Percentiles rank a stretch among this genome's conserved stretches.
phyloP scores from a whole-genome alignment of 2,329 filamentous ascomycete genomes.

The Beauveria rudraprayagi region DNA sequence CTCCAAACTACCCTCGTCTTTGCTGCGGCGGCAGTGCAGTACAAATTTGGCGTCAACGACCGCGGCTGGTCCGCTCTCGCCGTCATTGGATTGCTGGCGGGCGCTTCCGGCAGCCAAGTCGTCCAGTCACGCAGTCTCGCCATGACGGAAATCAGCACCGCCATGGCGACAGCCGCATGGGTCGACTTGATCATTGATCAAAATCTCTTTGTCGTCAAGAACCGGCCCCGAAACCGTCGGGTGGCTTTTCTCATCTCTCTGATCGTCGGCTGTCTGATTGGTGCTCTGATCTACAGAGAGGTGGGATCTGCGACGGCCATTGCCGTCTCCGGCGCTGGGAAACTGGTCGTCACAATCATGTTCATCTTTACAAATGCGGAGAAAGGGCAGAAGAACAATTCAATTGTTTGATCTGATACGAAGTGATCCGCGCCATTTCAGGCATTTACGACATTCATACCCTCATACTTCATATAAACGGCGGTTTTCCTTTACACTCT shows the following conservation, averaged over 20 bases:
- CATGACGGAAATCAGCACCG: constrained; percentile 55
- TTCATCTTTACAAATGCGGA: constrained; percentile 35
- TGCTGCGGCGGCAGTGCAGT: constrained; percentile 41
- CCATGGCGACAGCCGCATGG: constrained; percentile 58
- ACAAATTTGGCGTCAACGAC: constrained; percentile 27
- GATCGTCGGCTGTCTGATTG: constrained; percentile 40
- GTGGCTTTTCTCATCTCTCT: constrained; percentile 41
- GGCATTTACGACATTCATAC: not conserved
- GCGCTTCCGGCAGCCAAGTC: constrained; percentile 50
- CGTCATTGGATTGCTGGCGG: constrained; percentile 44
- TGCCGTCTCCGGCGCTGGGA: constrained; percentile 36
- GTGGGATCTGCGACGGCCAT: constrained; percentile 36
- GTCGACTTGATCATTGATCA: constrained; percentile 51
- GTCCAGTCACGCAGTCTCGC: constrained; percentile 45
- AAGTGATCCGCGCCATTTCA: not conserved
- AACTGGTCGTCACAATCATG: constrained; percentile 36
- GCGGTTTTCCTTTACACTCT: not conserved
- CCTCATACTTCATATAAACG: not conserved
- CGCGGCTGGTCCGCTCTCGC: constrained; percentile 31
- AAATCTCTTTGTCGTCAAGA: constrained; percentile 36
- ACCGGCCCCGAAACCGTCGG: constrained; percentile 42
- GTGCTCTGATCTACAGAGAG: constrained; percentile 40
- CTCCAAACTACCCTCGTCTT: constrained; percentile 49
- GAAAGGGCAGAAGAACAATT: constrained; percentile 11
- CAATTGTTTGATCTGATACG: not conserved